Conservation (phyloP, 768 basidiomycete genomes). For the Phlebiopsis gigantea region DNA sequence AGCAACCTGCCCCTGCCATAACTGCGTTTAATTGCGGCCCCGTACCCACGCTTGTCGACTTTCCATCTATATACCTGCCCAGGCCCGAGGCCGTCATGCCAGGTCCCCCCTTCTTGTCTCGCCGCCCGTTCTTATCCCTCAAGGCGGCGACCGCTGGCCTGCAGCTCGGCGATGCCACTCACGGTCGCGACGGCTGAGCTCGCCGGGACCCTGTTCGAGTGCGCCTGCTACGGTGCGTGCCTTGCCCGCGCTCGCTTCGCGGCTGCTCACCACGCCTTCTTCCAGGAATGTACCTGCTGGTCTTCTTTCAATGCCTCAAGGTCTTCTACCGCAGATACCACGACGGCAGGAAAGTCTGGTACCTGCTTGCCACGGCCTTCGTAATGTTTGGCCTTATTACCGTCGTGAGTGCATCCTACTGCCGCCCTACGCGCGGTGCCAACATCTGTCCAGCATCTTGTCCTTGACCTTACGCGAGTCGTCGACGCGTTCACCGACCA, state of each 20-base stretch:
- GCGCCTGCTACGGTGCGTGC: conserved; percentile 7
- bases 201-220: conserved; percentile 9
- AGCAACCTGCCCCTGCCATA: not conserved
- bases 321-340: conserved; percentile 2
- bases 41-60: not conserved
- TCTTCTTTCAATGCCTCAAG: conserved; percentile 4
- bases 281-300: conserved; percentile 7
- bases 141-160: not conserved
- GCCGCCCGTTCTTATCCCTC: not conserved
- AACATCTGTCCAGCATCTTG: conserved; percentile 17
- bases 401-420: conserved; percentile 7
- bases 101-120: not conserved
- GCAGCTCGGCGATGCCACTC: conserved; percentile 1
- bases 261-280: not conserved
- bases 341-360: not conserved
- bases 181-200: conserved; percentile 10
- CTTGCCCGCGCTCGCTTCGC: not conserved
- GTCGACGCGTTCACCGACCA: conserved; percentile 21
- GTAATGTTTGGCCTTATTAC: conserved; percentile 14
- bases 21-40: not conserved
- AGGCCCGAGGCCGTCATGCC: not conserved
- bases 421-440: not conserved
- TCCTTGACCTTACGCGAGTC: conserved; percentile 19
- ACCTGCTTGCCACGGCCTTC: conserved; percentile 6
- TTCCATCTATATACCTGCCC: not conserved